phyloP scores from a whole-genome alignment of 2,329 filamentous ascomycete genomes.

The Madurella fahalii region DNA sequence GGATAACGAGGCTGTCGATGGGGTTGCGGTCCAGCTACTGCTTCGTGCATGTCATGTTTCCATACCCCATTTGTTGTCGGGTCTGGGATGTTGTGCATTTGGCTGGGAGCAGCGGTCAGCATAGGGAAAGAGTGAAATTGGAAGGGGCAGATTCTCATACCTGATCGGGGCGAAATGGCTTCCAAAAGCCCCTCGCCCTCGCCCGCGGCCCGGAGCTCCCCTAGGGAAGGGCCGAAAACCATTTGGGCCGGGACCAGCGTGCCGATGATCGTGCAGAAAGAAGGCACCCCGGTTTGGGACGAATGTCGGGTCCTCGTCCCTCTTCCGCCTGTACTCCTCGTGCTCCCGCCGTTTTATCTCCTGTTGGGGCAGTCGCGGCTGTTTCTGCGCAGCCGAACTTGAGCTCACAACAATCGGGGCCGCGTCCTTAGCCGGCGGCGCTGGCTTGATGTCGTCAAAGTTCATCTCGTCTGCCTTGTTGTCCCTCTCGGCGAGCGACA shows the following conservation, averaged over 20 bases:
- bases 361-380: slow-evolving; percentile 54
- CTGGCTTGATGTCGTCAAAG: slow-evolving; percentile 41
- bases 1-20: slow-evolving; percentile 40
- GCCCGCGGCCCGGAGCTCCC: slow-evolving; percentile 51
- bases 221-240: slow-evolving; percentile 70
- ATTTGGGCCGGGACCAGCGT: slow-evolving; percentile 71
- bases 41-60: slow-evolving; percentile 93
- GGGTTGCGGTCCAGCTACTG: slow-evolving; percentile 45
- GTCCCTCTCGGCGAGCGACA: slow-evolving; percentile 43
- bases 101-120: slow-evolving; percentile 28
- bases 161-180: slow-evolving; percentile 57
- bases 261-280: slow-evolving; percentile 93
- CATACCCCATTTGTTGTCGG: slow-evolving; percentile 70
- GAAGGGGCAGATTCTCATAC: slow-evolving; percentile 46
- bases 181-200: slow-evolving; percentile 53
- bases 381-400: slow-evolving; percentile 37
- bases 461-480: slow-evolving; percentile 43
- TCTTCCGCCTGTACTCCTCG: slow-evolving; percentile 83
- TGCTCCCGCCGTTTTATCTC: slow-evolving; percentile 79
- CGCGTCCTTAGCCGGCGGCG: slow-evolving; percentile 38
- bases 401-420: slow-evolving; percentile 55
- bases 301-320: slow-evolving; percentile 86
- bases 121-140: background rate
- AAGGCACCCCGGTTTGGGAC: slow-evolving; percentile 92
- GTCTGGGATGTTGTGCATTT: slow-evolving; percentile 48